Conservation (phyloP, 192 early-diverging fungal genomes). For the Funneliformis geosporum region DNA sequence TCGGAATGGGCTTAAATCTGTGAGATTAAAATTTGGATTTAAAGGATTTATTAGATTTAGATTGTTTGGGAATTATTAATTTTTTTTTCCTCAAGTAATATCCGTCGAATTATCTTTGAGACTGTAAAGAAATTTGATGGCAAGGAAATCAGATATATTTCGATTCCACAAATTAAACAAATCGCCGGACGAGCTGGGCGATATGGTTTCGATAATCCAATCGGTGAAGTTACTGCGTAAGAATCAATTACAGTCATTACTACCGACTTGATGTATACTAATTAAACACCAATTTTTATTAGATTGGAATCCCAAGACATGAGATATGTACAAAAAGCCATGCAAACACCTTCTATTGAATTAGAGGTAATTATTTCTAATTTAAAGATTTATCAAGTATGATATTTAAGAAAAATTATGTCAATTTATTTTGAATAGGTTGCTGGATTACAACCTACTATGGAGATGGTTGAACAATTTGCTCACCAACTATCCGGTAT, state of each 20-base stretch:
- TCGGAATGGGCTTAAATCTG: conserved; percentile 98
- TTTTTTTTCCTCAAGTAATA: conserved; percentile 55
- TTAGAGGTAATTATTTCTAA: conserved; percentile 29
- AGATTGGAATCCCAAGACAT: conserved; percentile 35
- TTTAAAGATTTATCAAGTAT: neutral
- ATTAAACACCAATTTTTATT: neutral
- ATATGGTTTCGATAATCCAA: conserved; percentile 67
- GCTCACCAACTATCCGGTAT: conserved; percentile 61
- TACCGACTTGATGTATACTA: conserved; percentile 29
- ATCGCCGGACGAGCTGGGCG: conserved; percentile 93
- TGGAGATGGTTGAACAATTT: conserved; percentile 80
- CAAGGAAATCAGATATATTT: conserved; percentile 46
- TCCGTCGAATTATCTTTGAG: conserved; percentile 87
- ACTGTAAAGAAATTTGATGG: conserved; percentile 83
- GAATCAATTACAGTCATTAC: conserved; percentile 30
- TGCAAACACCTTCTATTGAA: conserved; percentile 3
- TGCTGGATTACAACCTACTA: conserved; percentile 74
- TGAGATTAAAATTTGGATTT: conserved; percentile 34
- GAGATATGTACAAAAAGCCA: conserved; percentile 18
- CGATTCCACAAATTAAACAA: conserved; percentile 83
- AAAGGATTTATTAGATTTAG: neutral
- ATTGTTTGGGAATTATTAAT: neutral
- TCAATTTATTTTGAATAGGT: conserved; percentile 28
- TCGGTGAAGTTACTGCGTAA: conserved; percentile 75
- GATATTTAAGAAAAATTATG: neutral